Conservation (phyloP, 495 filamentous ascomycete species). For the Tetracladium setigerum region DNA sequence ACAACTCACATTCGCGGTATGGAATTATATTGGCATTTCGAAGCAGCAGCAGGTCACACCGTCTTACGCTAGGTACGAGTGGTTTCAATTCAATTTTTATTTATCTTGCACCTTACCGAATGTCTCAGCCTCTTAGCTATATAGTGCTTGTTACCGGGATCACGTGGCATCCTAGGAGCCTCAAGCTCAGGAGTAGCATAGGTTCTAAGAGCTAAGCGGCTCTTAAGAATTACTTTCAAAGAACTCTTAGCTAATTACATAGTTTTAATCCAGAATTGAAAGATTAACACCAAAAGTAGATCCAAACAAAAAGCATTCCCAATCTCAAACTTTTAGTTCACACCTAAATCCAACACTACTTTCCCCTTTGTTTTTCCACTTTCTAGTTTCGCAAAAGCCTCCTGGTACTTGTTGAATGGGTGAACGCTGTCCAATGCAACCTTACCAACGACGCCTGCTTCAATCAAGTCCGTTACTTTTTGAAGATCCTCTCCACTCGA, state of each 20-base stretch:
- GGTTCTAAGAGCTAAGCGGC: not conserved
- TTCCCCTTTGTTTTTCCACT: conserved; percentile 35
- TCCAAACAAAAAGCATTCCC: too few relatives aligned
- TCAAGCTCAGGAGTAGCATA: not conserved
- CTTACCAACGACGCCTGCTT: conserved; percentile 30
- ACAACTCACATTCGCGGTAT: conserved; percentile 1
- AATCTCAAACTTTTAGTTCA: too few relatives aligned
- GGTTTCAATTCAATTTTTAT: not conserved
- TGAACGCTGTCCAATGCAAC: conserved; percentile 41
- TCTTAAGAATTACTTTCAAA: too few relatives aligned
- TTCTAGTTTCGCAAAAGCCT: conserved; percentile 37
- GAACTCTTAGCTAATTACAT: too few relatives aligned
- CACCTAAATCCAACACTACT: conserved; percentile 28
- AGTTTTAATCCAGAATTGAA: too few relatives aligned
- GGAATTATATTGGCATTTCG: conserved; percentile 1
- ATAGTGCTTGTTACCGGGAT: not conserved
- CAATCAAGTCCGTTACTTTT: conserved; percentile 35
- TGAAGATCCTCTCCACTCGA: conserved; percentile 32
- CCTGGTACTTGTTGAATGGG: conserved; percentile 35
- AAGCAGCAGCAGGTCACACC: conserved; percentile 1
- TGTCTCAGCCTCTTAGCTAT: conserved; percentile 1
- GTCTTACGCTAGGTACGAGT: not conserved
- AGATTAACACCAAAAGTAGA: too few relatives aligned
- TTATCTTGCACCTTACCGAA: conserved; percentile 1
- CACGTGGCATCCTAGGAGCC: not conserved